Percentiles rank a stretch among this genome's conserved stretches.
Conservation (phyloP, 2,329 filamentous ascomycete species). For the Cladosporium sp. region DNA sequence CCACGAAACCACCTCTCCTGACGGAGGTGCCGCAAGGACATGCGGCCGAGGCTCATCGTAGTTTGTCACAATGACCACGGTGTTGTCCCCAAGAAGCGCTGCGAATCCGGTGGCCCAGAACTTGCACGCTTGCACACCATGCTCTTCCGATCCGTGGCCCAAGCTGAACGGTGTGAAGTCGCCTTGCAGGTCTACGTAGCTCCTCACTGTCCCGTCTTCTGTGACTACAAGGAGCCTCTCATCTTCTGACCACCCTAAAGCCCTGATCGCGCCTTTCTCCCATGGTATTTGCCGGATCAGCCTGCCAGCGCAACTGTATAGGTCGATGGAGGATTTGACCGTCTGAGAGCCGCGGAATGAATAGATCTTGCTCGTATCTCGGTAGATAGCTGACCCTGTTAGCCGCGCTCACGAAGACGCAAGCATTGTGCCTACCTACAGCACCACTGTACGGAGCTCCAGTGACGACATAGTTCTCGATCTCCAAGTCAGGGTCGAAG, state of each 20-base stretch:
- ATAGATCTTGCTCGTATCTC: slow-evolving; percentile 78
- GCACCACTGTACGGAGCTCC: slow-evolving; percentile 92
- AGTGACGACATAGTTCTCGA: slow-evolving; percentile 87
- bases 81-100: slow-evolving; percentile 81
- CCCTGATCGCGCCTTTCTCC: slow-evolving; percentile 83
- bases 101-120: slow-evolving; percentile 95
- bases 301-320: slow-evolving; percentile 90
- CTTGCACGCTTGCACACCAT: slow-evolving; percentile 78
- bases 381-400: slow-evolving; percentile 65
- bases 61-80: slow-evolving; percentile 75
- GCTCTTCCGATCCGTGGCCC: slow-evolving; percentile 80
- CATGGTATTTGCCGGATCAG: slow-evolving; percentile 60
- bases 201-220: slow-evolving; percentile 81
- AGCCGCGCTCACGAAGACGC: slow-evolving; percentile 14
- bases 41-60: slow-evolving; percentile 89
- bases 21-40: slow-evolving; percentile 67
- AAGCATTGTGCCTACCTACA: slow-evolving; percentile 57
- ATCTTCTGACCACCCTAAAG: slow-evolving; percentile 92
- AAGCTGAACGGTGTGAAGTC: slow-evolving; percentile 94
- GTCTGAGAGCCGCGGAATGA: slow-evolving; percentile 66
- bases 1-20: slow-evolving; percentile 81
- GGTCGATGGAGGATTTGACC: slow-evolving; percentile 78
- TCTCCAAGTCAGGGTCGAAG: slow-evolving; percentile 87
- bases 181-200: slow-evolving; percentile 84
- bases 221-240: slow-evolving; percentile 86